phyloP scores from a whole-genome alignment of 371 early-diverging fungal species.

The Blastocladiella emersonii region DNA sequence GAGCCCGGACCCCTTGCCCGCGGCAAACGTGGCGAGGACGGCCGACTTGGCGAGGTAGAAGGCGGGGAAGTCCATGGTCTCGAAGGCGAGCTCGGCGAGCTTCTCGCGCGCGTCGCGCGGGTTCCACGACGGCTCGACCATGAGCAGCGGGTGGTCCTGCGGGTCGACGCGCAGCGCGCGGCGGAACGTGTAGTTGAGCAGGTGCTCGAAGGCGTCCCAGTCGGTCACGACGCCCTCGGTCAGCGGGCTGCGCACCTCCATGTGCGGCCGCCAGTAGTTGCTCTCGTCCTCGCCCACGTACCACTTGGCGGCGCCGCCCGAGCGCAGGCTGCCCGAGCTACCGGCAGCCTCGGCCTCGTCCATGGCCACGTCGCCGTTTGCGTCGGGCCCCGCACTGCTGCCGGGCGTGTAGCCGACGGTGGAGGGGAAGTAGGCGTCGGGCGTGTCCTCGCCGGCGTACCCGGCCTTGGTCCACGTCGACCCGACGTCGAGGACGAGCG shows the following conservation, averaged over 20 bases:
- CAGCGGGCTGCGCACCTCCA: conserved; percentile 67
- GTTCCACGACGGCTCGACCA: conserved; percentile 85
- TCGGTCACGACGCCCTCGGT: conserved; percentile 52
- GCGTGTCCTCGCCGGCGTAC: conserved; percentile 89
- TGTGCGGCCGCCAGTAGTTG: conserved; percentile 51
- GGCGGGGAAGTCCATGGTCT: conserved; percentile 77
- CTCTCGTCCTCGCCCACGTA: conserved; percentile 68
- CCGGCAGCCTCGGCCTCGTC: conserved; percentile 14
- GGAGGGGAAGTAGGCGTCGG: conserved; percentile 72
- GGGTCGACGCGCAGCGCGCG: conserved; percentile 13
- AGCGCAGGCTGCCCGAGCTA: conserved; percentile 3
- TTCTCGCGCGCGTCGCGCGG: conserved; percentile 61
- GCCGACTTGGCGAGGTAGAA: conserved; percentile 83
- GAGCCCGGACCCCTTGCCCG: conserved; percentile 74
- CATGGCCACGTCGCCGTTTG: conserved; percentile 10
- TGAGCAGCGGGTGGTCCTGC: conserved; percentile 72
- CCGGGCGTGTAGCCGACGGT: conserved; percentile 37
- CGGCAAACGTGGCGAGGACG: conserved; percentile 83
- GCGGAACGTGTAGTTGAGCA: conserved; percentile 6
- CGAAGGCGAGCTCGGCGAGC: conserved; percentile 81
- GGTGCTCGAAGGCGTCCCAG: conserved; percentile 81
- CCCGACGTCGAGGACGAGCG: conserved; percentile 84
- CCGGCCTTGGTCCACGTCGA: conserved; percentile 76
- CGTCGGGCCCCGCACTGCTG: conserved; percentile 19
- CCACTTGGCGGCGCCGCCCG: conserved; percentile 21